phyloP scores from a whole-genome alignment of 108 stramenopile genomes.

The Poteriospumella lacustris region DNA sequence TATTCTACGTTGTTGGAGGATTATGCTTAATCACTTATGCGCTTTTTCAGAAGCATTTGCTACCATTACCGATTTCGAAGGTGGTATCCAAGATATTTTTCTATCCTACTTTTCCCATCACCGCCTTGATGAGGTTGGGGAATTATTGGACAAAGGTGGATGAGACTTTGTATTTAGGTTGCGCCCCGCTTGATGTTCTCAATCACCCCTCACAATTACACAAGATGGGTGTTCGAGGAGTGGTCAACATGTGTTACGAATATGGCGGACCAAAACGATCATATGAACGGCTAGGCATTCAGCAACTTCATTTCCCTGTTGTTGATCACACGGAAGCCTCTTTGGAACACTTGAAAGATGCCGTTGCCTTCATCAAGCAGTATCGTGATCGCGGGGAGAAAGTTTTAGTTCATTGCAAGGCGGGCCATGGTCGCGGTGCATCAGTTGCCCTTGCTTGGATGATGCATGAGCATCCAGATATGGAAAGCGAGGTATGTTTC shows the following conservation, averaged over 20 bases:
- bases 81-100: slow-evolving; percentile 20
- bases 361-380: neutral
- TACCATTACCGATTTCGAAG: neutral
- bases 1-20: neutral
- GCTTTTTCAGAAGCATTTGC: slow-evolving; percentile 18
- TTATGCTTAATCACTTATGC: neutral
- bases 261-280: neutral
- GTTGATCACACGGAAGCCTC: slow-evolving; percentile 7
- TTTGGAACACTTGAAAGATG: slow-evolving; percentile 2
- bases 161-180: slow-evolving; percentile 19
- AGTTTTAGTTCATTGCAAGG: slow-evolving; percentile 29
- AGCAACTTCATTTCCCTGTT: slow-evolving; percentile 9
- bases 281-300: slow-evolving; percentile 10
- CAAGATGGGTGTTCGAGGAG: slow-evolving; percentile 1
- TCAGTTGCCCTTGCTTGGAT: slow-evolving; percentile 26
- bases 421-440: slow-evolving; percentile 19
- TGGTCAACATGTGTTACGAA: slow-evolving; percentile 27
- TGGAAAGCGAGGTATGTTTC: neutral
- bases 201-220: neutral
- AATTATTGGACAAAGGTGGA: slow-evolving; percentile 29
- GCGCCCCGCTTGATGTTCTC: slow-evolving; percentile 14
- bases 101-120: slow-evolving; percentile 26
- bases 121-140: neutral
- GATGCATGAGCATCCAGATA: neutral
- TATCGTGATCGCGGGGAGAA: neutral